Conservation (phyloP, 2,329 filamentous ascomycete species). For the Pseudogymnoascus sp. region DNA sequence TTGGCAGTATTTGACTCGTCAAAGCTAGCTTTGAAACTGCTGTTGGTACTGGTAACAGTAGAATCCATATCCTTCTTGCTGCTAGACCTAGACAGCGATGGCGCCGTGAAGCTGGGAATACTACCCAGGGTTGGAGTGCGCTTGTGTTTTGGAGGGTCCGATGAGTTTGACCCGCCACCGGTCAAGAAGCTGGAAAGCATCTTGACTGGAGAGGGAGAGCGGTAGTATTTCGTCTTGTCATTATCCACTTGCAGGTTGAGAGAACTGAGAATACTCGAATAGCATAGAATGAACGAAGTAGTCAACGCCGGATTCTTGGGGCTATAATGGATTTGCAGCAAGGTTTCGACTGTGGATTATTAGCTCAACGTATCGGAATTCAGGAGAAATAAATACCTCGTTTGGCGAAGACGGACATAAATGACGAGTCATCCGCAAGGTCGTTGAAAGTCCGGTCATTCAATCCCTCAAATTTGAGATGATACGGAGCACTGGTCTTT, state of each 20-base stretch:
- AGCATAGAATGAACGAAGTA: conserved; percentile 65
- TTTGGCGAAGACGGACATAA: conserved; percentile 67
- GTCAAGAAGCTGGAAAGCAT: conserved; percentile 76
- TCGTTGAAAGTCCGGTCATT: conserved; percentile 68
- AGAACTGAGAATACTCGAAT: conserved; percentile 68
- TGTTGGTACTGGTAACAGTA: conserved; percentile 20
- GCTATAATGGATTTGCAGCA: conserved; percentile 64
- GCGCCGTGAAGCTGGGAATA: conserved; percentile 35
- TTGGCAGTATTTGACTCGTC: conserved; percentile 54
- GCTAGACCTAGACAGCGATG: conserved; percentile 21
- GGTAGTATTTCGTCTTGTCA: conserved; percentile 60
- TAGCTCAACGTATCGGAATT: conserved; percentile 23
- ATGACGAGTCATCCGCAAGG: conserved; percentile 63
- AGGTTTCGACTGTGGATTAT: conserved; percentile 54
- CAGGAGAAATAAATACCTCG: conserved; percentile 47
- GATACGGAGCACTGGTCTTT: conserved; percentile 46
- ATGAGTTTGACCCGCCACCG: conserved; percentile 44
- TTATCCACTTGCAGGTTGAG: conserved; percentile 57
- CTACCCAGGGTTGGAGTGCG: conserved; percentile 33
- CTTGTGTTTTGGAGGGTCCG: conserved; percentile 27
- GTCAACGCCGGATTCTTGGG: conserved; percentile 58
- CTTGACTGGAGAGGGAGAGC: conserved; percentile 83
- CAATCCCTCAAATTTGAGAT: conserved; percentile 54
- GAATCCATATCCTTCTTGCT: conserved; percentile 19
- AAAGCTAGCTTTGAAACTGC: conserved; percentile 31